These are phyloP conservation scores for Magnaporthales sp. DNA, from an alignment of 2,329 filamentous ascomycete species.

Conservation along the genomic window DNA sequence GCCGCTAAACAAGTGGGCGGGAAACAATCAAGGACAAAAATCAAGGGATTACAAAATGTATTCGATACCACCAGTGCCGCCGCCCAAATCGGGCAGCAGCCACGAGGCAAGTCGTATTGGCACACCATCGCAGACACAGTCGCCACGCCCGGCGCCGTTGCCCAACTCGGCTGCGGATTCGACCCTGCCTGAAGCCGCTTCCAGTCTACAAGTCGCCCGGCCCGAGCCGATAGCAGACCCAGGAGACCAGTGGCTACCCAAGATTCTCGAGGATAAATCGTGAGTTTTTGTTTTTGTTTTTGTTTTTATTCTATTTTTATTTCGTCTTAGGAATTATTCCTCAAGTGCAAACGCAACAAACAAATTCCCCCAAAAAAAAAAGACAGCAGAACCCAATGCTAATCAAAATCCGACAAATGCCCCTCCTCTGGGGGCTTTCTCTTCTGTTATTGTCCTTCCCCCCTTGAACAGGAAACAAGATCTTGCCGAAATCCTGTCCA, in stretches of 20 bases:
- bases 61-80: constrained; percentile 56
- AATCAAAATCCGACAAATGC: not conserved
- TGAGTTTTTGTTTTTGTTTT: constrained; percentile 31
- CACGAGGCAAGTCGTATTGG: constrained; percentile 59
- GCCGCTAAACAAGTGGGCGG: not conserved
- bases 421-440: not conserved
- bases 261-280: constrained; percentile 72
- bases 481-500: constrained; percentile 59
- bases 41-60: constrained; percentile 30
- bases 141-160: constrained; percentile 32
- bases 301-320: not conserved
- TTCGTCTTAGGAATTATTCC: not conserved
- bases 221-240: constrained; percentile 41
- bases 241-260: constrained; percentile 71
- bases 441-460: not conserved
- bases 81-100: constrained; percentile 63
- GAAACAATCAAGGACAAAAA: not conserved
- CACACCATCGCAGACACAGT: constrained; percentile 42
- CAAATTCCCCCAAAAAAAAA: not conserved
- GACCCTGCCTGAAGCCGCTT: constrained; percentile 15
- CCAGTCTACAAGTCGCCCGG: constrained; percentile 13
- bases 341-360: no score
- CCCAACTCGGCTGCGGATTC: constrained; percentile 17
- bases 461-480: constrained; percentile 60
- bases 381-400: not conserved